Evolutionary conservation across 2,329 filamentous ascomycete species (phyloP).

Genomic region (Xylaria sp.): DNA sequence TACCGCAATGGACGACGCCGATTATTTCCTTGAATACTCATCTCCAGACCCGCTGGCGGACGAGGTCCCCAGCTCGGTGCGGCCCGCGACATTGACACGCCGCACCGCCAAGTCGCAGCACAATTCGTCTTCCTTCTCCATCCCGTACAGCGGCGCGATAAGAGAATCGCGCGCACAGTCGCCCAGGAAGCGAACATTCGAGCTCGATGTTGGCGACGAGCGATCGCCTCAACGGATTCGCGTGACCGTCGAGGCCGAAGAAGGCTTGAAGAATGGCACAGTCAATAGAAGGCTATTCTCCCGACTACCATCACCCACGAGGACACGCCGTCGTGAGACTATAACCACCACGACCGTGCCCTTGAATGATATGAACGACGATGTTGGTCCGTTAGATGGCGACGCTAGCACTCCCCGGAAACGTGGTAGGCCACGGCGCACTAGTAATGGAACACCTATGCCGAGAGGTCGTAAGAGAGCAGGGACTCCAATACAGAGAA

Average conservation of each 20-base stretch:
- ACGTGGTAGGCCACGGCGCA: conserved; percentile 59
- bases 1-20: conserved; percentile 41
- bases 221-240: conserved; percentile 63
- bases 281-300: conserved; percentile 52
- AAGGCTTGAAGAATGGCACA: conserved; percentile 44
- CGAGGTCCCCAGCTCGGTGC: conserved; percentile 45
- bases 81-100: conserved; percentile 42
- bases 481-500: conserved; percentile 57
- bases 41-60: conserved; percentile 52
- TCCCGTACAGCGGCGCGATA: conserved; percentile 59
- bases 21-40: conserved; percentile 47
- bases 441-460: conserved; percentile 64
- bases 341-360: conserved; percentile 63
- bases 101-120: conserved; percentile 43
- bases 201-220: conserved; percentile 65
- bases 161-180: conserved; percentile 54
- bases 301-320: conserved; percentile 54
- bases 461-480: conserved; percentile 60
- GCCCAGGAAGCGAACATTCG: conserved; percentile 67
- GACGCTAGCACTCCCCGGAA: conserved; percentile 54
- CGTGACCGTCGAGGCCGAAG: conserved; percentile 65
- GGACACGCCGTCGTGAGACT: conserved; percentile 52
- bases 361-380: conserved; percentile 55
- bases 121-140: conserved; percentile 54
- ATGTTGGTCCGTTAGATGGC: conserved; percentile 40